Base-by-base conservation (phyloP, 495 filamentous ascomycete species). In the Clohesyomyces aquaticus region DNA sequence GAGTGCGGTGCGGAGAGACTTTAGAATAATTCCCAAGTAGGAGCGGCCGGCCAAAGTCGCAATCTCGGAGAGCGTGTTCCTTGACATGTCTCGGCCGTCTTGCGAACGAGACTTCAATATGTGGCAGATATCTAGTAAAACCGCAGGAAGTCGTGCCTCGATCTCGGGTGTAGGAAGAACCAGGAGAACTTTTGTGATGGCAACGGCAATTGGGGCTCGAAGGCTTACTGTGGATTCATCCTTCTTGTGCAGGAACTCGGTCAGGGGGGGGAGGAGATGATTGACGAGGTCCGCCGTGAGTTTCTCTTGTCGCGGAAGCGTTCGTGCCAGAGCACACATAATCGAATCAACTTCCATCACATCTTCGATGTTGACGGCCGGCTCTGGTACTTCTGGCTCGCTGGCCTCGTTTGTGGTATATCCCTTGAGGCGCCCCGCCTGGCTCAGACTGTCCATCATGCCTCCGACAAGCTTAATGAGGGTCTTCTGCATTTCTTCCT, bases 191-290 rank as follows among this genome's bases (percentile, higher is more conserved):
- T 96, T 96, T 64, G 93, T 88, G 49, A 89, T 82, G 18, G 91
- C 90, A 46, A 97, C 82, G 1, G 93, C 90, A 23, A 96, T 87
- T 1, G 91, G 92, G 53, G 95, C 86, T 66, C 94, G 90, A 52
- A 93, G 82, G 76, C 91, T 94, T 76, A 98, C 94, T 18, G 88
- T 90, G 1, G 90, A 85, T 75, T 97, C 92, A 59, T 98, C 89
- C 76, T 97, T 98, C 68, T 93, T 86, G 65, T 96, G 92, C 41
- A 99, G 84, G 72, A 95, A 94, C 21, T 83, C 81, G 10, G 83
- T 82, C 51, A 98, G 76, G 38, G 85, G 81, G 1, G 93, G 90
- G 22, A 96, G 80, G 63, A 96, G 87, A 61, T 85, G 86, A 16
- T 84, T 84, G 3, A 82, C 81, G 38, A 97, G 77, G 67, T 96